Conservation (phyloP, 768 basidiomycete species). For the Mycena maculata region DNA sequence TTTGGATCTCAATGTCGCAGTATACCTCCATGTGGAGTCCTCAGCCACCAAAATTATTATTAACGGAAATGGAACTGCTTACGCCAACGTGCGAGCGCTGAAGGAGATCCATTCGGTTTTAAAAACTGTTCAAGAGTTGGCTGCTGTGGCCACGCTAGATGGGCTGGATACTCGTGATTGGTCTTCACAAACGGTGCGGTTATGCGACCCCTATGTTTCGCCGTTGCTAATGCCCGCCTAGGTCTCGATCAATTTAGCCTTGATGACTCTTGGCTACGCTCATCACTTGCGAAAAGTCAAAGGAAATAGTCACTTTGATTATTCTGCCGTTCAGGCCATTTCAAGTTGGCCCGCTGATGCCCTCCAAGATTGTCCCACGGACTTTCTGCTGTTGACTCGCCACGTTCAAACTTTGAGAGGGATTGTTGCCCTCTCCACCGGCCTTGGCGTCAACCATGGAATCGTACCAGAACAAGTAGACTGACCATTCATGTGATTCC, state of each 20-base stretch:
- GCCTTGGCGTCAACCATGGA: slow-evolving; percentile 4
- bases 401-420: slow-evolving; percentile 55
- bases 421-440: slow-evolving; percentile 70
- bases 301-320: slow-evolving; percentile 61
- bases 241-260: slow-evolving; percentile 47
- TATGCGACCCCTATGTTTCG: too few species aligned
- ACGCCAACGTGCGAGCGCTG: too few species aligned
- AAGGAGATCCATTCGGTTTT: too few species aligned
- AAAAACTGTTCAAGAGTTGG: too few species aligned
- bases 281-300: slow-evolving; percentile 58
- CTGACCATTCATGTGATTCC: slow-evolving; percentile 86
- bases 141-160: too few species aligned
- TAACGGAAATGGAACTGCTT: too few species aligned
- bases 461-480: slow-evolving; percentile 12
- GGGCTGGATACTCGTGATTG: too few species aligned
- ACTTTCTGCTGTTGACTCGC: slow-evolving; percentile 47
- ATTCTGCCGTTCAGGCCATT: slow-evolving; percentile 72
- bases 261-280: slow-evolving; percentile 51
- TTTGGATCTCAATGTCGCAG: too few species aligned
- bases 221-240: too few species aligned
- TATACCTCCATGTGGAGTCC: too few species aligned
- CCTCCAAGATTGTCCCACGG: slow-evolving; percentile 48
- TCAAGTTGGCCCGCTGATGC: slow-evolving; percentile 62
- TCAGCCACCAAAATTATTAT: too few species aligned
- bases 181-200: too few species aligned